Evolutionary conservation across 768 basidiomycete genomes (phyloP).

Genomic region (Mycena maculata): DNA sequence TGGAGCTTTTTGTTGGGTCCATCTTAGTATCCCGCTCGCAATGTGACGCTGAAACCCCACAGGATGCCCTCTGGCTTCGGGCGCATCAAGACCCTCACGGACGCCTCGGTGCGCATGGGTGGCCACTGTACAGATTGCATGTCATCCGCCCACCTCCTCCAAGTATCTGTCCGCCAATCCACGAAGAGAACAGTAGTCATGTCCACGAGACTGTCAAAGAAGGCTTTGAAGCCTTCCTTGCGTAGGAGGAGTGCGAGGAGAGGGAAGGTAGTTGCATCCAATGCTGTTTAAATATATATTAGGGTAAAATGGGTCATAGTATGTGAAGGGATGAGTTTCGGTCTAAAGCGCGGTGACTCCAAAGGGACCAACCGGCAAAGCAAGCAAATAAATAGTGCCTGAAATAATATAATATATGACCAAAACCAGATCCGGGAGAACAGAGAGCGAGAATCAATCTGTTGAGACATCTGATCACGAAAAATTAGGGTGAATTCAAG

Average conservation of each 20-base stretch:
- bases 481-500: background rate
- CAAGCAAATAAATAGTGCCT: conserved; percentile 27
- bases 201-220: conserved; percentile 51
- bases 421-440: conserved; percentile 28
- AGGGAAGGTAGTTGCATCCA: conserved; percentile 50
- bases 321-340: conserved; percentile 50
- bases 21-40: too few relatives aligned
- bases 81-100: conserved; percentile 95
- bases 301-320: conserved; percentile 83
- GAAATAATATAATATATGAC: conserved; percentile 29
- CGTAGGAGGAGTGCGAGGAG: conserved; percentile 50
- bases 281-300: conserved; percentile 69
- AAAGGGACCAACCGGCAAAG: conserved; percentile 23
- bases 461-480: background rate
- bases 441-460: conserved; percentile 7
- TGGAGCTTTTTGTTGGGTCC: conserved; percentile 87
- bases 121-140: conserved; percentile 49
- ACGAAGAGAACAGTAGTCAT: conserved; percentile 48
- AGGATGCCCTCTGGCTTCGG: conserved; percentile 91
- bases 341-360: background rate
- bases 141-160: conserved; percentile 55
- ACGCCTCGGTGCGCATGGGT: conserved; percentile 84
- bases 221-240: conserved; percentile 54
- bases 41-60: too few relatives aligned
- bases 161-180: conserved; percentile 52